Conservation (phyloP, 2,329 filamentous ascomycete genomes). For the Aspergillus sergii region DNA sequence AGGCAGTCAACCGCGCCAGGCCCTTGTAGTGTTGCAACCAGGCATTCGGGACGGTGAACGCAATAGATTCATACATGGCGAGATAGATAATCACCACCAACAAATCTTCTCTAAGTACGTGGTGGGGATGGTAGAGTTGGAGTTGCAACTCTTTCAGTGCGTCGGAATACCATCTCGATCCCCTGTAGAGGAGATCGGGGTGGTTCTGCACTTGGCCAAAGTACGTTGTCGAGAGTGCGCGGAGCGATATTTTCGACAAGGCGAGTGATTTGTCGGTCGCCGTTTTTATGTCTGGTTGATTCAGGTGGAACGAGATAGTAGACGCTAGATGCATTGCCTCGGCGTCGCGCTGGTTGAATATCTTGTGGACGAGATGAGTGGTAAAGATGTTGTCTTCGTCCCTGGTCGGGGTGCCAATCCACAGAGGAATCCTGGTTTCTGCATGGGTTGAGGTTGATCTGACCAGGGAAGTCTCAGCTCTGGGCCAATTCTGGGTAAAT, state of each 20-base stretch:
- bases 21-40: neutral
- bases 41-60: neutral
- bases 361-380: neutral
- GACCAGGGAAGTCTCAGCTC: too few species aligned
- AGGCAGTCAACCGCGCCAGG: neutral
- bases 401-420: neutral
- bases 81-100: neutral
- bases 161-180: neutral
- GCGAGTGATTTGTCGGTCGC: neutral
- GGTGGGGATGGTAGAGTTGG: neutral
- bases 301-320: neutral
- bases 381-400: neutral
- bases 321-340: neutral
- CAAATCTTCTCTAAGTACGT: neutral
- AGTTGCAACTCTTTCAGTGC: neutral
- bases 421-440: neutral
- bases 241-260: neutral
- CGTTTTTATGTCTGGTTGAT: neutral
- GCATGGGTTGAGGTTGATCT: neutral
- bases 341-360: neutral
- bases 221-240: neutral
- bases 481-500: neutral
- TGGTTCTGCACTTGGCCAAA: neutral
- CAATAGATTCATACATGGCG: neutral
- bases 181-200: neutral